Evolutionary conservation across 148 eudicot genomes (phyloP).

Genomic region (Nepenthes gracilis): DNA sequence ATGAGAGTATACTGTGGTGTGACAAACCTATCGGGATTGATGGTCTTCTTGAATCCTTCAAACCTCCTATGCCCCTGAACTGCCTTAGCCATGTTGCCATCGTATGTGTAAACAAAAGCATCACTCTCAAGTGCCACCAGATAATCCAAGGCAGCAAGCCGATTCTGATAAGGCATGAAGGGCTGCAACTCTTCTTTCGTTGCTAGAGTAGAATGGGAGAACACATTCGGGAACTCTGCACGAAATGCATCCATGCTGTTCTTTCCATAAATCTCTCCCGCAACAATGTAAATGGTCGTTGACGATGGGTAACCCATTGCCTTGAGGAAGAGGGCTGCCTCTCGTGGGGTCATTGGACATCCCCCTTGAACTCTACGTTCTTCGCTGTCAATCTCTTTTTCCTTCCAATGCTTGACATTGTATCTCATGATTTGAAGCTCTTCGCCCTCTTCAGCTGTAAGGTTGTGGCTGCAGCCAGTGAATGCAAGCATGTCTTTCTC

Average conservation of each 20-base stretch:
- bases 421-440: slow-evolving; percentile 33
- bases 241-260: slow-evolving; percentile 24
- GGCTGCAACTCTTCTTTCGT: slow-evolving; percentile 33
- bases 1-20: neutral
- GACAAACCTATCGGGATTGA: slow-evolving; percentile 38
- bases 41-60: slow-evolving; percentile 47
- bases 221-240: slow-evolving; percentile 25
- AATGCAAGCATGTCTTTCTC: slow-evolving; percentile 61
- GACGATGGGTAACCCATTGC: slow-evolving; percentile 41
- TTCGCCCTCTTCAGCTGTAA: slow-evolving; percentile 25
- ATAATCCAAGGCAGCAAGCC: slow-evolving; percentile 57
- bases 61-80: slow-evolving; percentile 51
- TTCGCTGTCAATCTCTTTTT: slow-evolving; percentile 30
- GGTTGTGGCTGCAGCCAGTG: slow-evolving; percentile 45
- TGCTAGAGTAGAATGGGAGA: slow-evolving; percentile 31
- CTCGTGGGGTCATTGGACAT: slow-evolving; percentile 56
- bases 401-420: slow-evolving; percentile 39
- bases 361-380: slow-evolving; percentile 31
- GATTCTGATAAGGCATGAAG: slow-evolving; percentile 24
- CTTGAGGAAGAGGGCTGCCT: slow-evolving; percentile 42
- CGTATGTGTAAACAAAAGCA: slow-evolving; percentile 43
- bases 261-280: slow-evolving; percentile 45
- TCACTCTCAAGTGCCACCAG: slow-evolving; percentile 40
- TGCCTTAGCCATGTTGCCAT: slow-evolving; percentile 61
- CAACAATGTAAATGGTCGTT: slow-evolving; percentile 45